Evolutionary conservation across 2,329 filamentous ascomycete genomes (phyloP), one percentile per base, ranked within the genome.

Genomic region (Colletotrichum sp.): DNA sequence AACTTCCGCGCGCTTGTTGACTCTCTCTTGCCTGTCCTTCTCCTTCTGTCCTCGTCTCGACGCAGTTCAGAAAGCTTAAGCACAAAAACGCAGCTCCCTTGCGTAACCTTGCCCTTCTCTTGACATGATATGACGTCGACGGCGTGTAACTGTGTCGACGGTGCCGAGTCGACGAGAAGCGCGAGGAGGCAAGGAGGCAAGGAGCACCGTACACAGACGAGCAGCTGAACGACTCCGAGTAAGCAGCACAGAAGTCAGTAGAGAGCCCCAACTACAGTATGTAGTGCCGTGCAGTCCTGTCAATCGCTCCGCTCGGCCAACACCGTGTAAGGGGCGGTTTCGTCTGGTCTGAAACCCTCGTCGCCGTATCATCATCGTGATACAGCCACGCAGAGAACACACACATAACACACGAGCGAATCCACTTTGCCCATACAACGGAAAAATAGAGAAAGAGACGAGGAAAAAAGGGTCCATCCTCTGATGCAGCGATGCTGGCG

Each of bases 301-400:
- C 55, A 26, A 24, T 26, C 71, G 68, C 48, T 9, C 30, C 60
- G 34, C 62, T 60, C 48, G 34, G 55, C 67, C 48, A 24, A 12
- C 44, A 48, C 44, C 44, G 44, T 48, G 30, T 26, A 68, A 73
- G 64, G 59, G 70, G 59, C n/a, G 44, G 73, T 52, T 34, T 39
- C 70, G 34, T 55, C 64, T 16, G 52, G 64, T 69, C 74, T 76
- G 74, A 76, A 76, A 76, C 74, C 34, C 70, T 48, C 59, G 48
- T 76, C 64, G 63, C 70, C 70, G 74, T 75, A 48, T 76, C 59
- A 48, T 76, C 65, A 76, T 69, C 44, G 59, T 69, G 34, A 76
- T 65, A 69, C 70, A 60, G n/a, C 71, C 55, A 63, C 55, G 57
- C n/a, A 18, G 22, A 59, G 22, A 39, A 44, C 24, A 65, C 55